Percentiles rank a stretch among this genome's conserved stretches.
Evolutionary conservation across 257 asterid species (phyloP).

Genomic region (Solanum neorickii): DNA sequence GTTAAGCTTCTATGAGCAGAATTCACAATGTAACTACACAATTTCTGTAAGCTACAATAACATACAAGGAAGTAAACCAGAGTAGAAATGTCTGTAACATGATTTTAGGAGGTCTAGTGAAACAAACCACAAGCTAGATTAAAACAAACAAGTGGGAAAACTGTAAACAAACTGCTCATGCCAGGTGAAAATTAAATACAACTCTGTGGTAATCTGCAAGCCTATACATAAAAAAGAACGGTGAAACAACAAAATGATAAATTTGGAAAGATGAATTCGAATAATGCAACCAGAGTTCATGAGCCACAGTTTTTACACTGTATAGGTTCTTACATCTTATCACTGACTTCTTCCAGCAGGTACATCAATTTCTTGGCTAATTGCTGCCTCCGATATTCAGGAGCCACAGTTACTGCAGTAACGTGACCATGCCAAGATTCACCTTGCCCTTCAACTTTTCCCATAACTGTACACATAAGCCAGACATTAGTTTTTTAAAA

Average conservation of each 20-base stretch:
- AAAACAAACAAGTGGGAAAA: background rate
- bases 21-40: background rate
- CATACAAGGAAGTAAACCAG: background rate
- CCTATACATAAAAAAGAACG: background rate
- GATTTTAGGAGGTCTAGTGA: background rate
- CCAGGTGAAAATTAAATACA: background rate
- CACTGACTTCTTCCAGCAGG: conserved; percentile 81
- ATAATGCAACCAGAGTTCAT: background rate
- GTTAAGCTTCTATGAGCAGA: background rate
- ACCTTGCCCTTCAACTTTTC: conserved; percentile 97
- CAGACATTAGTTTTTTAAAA: background rate
- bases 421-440: conserved; percentile 99
- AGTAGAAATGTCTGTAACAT: background rate
- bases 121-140: background rate
- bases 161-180: background rate
- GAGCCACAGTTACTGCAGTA: conserved; percentile 82
- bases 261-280: background rate
- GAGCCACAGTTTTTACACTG: background rate
- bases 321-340: conserved; percentile 47
- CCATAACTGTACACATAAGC: conserved; percentile 58
- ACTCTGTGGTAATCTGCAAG: background rate
- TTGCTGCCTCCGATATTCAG: conserved; percentile 88
- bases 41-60: background rate
- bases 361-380: conserved; percentile 94
- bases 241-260: background rate